Evolutionary conservation across 2,329 filamentous ascomycete species (phyloP), one percentile per base, ranked within the genome.

Genomic region (Canariomyces notabilis): DNA sequence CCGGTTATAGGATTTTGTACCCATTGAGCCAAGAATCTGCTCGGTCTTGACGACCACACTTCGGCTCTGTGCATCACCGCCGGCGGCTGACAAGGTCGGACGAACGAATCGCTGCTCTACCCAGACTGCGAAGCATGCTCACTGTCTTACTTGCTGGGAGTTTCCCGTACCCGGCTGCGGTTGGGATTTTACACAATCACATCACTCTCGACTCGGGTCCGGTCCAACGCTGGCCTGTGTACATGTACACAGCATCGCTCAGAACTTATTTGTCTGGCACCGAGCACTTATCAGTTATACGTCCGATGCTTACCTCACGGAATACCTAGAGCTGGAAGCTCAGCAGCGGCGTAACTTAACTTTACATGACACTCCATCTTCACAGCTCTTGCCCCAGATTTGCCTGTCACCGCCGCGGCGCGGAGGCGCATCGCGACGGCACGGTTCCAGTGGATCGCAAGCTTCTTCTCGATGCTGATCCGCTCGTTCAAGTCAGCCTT

Each of bases 51-150:
- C 15, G 18, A 16, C 44, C 35, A 37, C 37, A 16, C 35, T 29
- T 39, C 44, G 38, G 44, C 37, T 40, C 23, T 31, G 26, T 19
- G 44, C 33, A 12, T 38, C 29, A 43, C 23, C 32, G 11, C 7
- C 16, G 23, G 37, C 20, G 46, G 46, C 46, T 49, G 46, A 49
- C 37, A 34, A 45, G 19, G 42, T 38, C 42, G 44, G 42, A 45
- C 33, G 26, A 42, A 42, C 42, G 46, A 49, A 49, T 42, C 42
- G 34, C 45, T 38, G 41, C 26, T 6, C 37, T 37, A 37, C 1
- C 16, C 32, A 15, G 15, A 35, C 37, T 5, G 12, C 32, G 26
- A 7, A 19, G 14, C 31, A 35, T 15, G 18, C n/a, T 15, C 7
- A n/a, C 18, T 5, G 16, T 33, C 33, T 14, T 29, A 19, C 14